Percentiles rank a stretch among this genome's conserved stretches.
phyloP scores from a whole-genome alignment of 2,329 filamentous ascomycete genomes.

The Claviceps purpurea region DNA sequence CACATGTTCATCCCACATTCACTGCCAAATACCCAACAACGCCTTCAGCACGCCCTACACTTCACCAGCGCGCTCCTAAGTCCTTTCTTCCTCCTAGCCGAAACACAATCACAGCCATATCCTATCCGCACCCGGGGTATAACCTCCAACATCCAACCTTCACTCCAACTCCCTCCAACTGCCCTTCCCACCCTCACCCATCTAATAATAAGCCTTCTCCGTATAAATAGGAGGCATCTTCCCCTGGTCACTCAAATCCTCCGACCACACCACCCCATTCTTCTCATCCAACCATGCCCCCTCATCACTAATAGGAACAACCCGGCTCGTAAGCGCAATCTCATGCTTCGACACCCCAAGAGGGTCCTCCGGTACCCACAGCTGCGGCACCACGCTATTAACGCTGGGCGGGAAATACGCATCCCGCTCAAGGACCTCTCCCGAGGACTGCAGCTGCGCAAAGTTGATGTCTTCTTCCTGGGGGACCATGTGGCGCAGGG shows the following conservation, averaged over 20 bases:
- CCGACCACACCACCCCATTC: constrained; percentile 30
- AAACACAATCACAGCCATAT: too few relatives aligned
- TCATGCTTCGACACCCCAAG: constrained; percentile 60
- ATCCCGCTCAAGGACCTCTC: constrained; percentile 43
- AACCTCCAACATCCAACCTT: too few relatives aligned
- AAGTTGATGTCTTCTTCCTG: constrained; percentile 31
- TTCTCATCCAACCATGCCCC: constrained; percentile 58
- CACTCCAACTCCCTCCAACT: neutral
- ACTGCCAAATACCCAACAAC: too few relatives aligned
- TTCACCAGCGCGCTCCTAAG: too few relatives aligned
- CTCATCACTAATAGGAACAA: constrained; percentile 60
- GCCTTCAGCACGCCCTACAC: too few relatives aligned
- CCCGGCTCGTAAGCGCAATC: constrained; percentile 49
- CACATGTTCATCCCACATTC: too few relatives aligned
- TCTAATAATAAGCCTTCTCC: constrained; percentile 31
- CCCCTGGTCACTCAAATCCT: constrained; percentile 13
- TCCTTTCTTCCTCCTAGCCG: too few relatives aligned
- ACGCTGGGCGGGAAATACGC: constrained; percentile 65
- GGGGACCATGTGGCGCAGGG: constrained; percentile 59
- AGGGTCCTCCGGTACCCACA: constrained; percentile 66
- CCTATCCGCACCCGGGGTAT: constrained; percentile 6
- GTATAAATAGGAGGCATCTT: constrained; percentile 30
- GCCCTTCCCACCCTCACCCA: too few relatives aligned
- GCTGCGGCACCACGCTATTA: constrained; percentile 42
- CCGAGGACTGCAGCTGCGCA: constrained; percentile 41